Evolutionary conservation across 345 rosid species (phyloP), one percentile per base, ranked within the genome.

Genomic region (Dipteronia sinensis): DNA sequence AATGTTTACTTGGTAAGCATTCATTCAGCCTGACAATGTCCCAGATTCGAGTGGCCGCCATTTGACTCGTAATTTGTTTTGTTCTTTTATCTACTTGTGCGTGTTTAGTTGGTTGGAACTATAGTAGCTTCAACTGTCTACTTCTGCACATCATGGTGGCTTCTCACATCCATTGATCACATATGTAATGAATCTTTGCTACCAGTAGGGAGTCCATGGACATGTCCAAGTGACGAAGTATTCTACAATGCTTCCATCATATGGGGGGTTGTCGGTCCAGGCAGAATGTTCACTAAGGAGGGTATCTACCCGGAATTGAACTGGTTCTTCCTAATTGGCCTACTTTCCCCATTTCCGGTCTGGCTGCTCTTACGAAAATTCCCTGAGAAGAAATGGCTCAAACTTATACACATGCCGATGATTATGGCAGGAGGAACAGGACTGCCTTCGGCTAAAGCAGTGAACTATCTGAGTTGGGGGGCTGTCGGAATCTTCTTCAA

Each of bases 401-500:
- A 29, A 53, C 75, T 66, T 34, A 72, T 93, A 51, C 90, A 92
- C 79, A 53, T 93, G 82, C 98, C 98, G 2, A 68, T 95, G 69
- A 80, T 90, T 75, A 55, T 90, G 10, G 83, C 85, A 17, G 86
- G 87, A 4, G 79, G 86, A 2, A 20, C 77, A 29, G 16, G 46
- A 19, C 81, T 93, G 86, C 95, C 93, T 25, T 80, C 93, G 15
- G 92, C 92, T 7, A 89, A 65, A 80, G 76, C 98, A 10, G 94
- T 93, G 68, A 86, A 91, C 74, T 89, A 75, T 78, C 66, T 82
- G 73, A 75, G 81, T 0, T 93, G 95, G 94, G 86, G 84, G 71
- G 67, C 62, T 20, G 91, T 93, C 20, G 98, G 98, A 7, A 71
- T 87, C 20, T 71, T 90, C 72, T 95, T 95, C 87, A 93, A 92